Evolutionary conservation across 2,329 filamentous ascomycete genomes (phyloP), one percentile per base, ranked within the genome.

Genomic region (Cladophialophora chaetospira): DNA sequence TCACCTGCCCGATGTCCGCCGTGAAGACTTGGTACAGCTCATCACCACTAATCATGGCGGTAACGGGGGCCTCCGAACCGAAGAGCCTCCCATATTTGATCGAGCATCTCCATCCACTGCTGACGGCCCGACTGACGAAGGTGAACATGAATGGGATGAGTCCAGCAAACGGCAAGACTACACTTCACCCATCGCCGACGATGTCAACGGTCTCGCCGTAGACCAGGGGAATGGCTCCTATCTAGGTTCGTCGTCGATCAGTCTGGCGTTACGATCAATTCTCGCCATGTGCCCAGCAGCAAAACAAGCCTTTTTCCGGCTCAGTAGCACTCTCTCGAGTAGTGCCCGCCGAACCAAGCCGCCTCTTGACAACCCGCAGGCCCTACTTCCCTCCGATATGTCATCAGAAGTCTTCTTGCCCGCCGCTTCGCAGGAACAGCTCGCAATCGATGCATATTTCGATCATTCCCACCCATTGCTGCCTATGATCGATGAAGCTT

Each of bases 401-500:
- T n/a, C n/a, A n/a, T n/a, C n/a, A n/a, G n/a, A n/a, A n/a, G n/a
- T n/a, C 53, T 5, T 29, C 38, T 10, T 25, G 33, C 23, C 29
- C 29, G 11, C n/a, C n/a, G 17, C 21, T 31, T 9, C 43, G 15
- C 31, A 21, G 36, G 36, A 58, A 31, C 50, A 54, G 44, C 21
- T 31, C 9, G 50, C 35, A 5, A 29, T 89, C 33, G 85, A 89
- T 63, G 85, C 85, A 19, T 90, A 89, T 69, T 90, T 90, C 68
- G 85, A 86, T 61, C 80, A 85, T 21, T 81, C 88, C 23, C 88
- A 90, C 59, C 81, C 85, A 1, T 86, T 89, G 63, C 80, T 87
- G 3, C 88, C 88, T 0, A 85, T 90, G 80, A 77, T 91, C 2
- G 87, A 91, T 63, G 87, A 90, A 69, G 80, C 81, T 15, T 79